phyloP scores from a whole-genome alignment of 2,329 filamentous ascomycete genomes.

The Trichoderma aggressivum region DNA sequence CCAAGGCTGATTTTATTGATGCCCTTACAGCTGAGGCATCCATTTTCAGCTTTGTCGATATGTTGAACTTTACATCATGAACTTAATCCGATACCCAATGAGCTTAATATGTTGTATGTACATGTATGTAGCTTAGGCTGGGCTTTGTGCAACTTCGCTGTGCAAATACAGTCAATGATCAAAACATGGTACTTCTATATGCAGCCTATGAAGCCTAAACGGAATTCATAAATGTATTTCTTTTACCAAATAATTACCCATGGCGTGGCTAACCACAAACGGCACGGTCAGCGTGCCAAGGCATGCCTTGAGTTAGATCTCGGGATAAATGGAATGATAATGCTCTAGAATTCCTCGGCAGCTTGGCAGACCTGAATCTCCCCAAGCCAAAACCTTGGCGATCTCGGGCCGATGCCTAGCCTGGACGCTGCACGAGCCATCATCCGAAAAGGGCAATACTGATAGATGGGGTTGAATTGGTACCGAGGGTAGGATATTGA shows the following conservation, averaged over 20 bases:
- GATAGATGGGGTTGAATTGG: neutral
- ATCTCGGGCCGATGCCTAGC: neutral
- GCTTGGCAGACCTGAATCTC: neutral
- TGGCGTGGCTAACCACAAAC: neutral
- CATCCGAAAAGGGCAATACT: neutral
- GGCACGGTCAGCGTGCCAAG: neutral
- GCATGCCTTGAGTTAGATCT: neutral
- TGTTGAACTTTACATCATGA: neutral
- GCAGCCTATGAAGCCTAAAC: neutral
- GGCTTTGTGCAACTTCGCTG: neutral
- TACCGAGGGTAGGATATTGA: neutral
- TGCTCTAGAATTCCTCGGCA: neutral
- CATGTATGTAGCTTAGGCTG: neutral
- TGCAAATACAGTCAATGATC: neutral
- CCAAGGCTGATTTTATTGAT: constrained; percentile 10
- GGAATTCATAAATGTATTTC: neutral
- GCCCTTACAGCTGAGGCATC: constrained; percentile 10
- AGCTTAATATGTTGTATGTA: neutral
- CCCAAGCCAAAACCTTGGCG: neutral
- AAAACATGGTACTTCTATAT: neutral
- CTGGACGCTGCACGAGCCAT: neutral
- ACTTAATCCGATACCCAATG: neutral
- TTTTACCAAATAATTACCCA: neutral
- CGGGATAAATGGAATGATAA: neutral
- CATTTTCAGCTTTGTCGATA: constrained; percentile 15